Conservation (phyloP, 306 rosid genomes). For the Lotus japonicus region DNA sequence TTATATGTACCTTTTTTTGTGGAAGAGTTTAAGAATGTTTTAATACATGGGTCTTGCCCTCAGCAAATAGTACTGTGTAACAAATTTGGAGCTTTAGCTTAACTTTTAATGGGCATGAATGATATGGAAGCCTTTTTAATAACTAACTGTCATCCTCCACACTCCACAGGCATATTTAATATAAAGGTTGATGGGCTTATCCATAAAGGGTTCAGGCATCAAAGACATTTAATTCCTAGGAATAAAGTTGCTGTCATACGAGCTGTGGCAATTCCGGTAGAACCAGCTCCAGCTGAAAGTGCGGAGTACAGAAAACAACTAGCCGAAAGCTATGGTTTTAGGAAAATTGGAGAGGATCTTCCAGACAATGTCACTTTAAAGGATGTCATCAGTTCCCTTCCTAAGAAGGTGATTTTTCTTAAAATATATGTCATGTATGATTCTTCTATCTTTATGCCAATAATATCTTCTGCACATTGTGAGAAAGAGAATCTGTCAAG, state of each 20-base stretch:
- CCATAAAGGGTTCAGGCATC: constrained; percentile 36
- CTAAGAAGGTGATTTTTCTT: constrained; percentile 56
- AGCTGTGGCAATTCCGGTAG: constrained; percentile 72
- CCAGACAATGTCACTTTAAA: constrained; percentile 66
- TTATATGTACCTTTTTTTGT: too few relatives aligned
- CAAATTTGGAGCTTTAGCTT: not conserved
- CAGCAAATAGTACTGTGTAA: not conserved
- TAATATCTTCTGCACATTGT: too few relatives aligned
- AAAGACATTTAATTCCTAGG: constrained; percentile 21
- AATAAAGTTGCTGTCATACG: constrained; percentile 38
- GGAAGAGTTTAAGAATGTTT: not conserved
- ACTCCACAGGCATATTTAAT: constrained; percentile 41
- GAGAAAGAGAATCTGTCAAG: not conserved
- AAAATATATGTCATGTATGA: not conserved
- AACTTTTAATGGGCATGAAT: not conserved
- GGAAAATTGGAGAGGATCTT: constrained; percentile 72
- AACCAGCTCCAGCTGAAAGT: constrained; percentile 46
- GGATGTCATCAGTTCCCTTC: constrained; percentile 73
- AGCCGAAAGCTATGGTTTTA: constrained; percentile 76
- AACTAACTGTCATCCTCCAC: constrained; percentile 22
- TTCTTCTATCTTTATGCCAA: too few relatives aligned
- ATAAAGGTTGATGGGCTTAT: constrained; percentile 33
- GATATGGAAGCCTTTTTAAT: constrained; percentile 5
- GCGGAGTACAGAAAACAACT: constrained; percentile 59
- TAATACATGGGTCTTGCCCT: not conserved